Evolutionary conservation across 805 yeast species (phyloP).

Genomic region (Starmerella ratchasimensis): DNA sequence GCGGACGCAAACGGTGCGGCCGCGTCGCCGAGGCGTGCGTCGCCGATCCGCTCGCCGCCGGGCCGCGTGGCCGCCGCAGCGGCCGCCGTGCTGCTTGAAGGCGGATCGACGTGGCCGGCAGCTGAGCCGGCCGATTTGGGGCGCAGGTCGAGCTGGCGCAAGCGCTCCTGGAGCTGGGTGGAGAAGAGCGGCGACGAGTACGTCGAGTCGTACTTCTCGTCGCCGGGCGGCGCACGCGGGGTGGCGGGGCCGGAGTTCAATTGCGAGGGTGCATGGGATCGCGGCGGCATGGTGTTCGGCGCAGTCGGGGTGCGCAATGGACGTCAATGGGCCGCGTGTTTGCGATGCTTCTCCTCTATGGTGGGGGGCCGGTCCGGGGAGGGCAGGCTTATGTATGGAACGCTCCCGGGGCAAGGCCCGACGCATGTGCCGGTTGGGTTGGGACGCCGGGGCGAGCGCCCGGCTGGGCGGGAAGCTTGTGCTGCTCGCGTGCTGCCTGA

Average conservation of each 20-base stretch:
- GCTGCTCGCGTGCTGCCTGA: too few species aligned
- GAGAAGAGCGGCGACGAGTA: slow-evolving; percentile 18
- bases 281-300: neutral
- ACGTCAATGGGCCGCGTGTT: too few species aligned
- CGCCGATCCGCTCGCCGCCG: neutral
- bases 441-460: too few species aligned
- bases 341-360: too few species aligned
- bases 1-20: slow-evolving; percentile 4
- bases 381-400: too few species aligned
- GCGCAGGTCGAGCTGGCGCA: slow-evolving; percentile 12
- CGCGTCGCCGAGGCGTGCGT: neutral
- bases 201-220: slow-evolving; percentile 6
- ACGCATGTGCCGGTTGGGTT: too few species aligned
- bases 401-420: too few species aligned
- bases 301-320: neutral
- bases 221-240: slow-evolving; percentile 10
- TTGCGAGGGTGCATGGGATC: slow-evolving; percentile 12
- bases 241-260: slow-evolving; percentile 11
- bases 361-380: too few species aligned
- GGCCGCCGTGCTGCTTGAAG: neutral
- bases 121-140: neutral
- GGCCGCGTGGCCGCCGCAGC: neutral
- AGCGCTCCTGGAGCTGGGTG: slow-evolving; percentile 17
- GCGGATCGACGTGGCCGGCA: neutral
- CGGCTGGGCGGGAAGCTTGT: too few species aligned